A percentile compares a stretch with the other conserved stretches of the same genome.
phyloP scores from a whole-genome alignment of 2,329 filamentous ascomycete genomes.

The Fusarium mundagurra region DNA sequence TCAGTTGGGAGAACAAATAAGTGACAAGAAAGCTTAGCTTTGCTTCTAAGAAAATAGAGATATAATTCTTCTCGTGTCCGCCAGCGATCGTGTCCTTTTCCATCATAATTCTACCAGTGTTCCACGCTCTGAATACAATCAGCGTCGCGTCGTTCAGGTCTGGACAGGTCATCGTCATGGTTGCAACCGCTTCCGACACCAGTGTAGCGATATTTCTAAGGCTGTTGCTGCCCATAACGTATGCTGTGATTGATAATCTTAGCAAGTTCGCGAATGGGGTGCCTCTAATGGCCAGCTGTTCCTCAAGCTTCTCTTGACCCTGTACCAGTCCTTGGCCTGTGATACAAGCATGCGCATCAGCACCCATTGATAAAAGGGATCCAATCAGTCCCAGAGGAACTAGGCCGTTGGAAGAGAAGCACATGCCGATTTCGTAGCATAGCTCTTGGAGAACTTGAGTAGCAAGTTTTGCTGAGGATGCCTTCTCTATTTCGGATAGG shows the following conservation, averaged over 20 bases:
- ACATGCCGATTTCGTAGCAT: not conserved
- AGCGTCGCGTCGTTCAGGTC: not conserved
- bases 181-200: fast-evolving
- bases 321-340: fast-evolving
- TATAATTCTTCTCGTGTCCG: not conserved
- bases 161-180: not conserved
- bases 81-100: fast-evolving
- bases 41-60: not conserved
- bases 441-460: not conserved
- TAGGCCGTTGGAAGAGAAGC: fast-evolving
- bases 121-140: fast-evolving
- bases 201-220: fast-evolving
- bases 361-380: not conserved
- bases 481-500: not conserved
- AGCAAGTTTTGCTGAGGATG: not conserved
- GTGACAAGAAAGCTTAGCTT: not conserved
- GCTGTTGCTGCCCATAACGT: fast-evolving
- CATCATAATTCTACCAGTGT: fast-evolving
- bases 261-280: not conserved
- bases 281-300: not conserved
- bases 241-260: fast-evolving
- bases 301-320: not conserved
- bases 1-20: not conserved
- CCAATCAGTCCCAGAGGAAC: fast-evolving
- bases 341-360: not conserved